Conservation (phyloP, 129 eudicot species). For the Tagetes patula region DNA sequence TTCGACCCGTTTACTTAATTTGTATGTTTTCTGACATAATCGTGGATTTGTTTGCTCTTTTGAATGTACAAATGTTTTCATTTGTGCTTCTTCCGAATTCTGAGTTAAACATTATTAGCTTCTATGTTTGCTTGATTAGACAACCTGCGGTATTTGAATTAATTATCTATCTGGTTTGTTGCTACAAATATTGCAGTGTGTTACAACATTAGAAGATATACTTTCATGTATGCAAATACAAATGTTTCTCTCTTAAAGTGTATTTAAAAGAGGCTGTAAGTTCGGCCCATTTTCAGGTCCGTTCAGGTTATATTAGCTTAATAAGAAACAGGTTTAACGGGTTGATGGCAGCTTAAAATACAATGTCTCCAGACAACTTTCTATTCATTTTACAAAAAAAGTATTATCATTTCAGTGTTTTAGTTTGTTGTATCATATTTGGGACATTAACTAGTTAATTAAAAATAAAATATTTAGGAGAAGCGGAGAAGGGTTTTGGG, state of each 20-base stretch:
- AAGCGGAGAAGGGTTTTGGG: no score
- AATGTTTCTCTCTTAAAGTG: not conserved
- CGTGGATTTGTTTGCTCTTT: not conserved
- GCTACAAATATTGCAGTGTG: conserved; percentile 1
- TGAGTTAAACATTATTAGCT: not conserved
- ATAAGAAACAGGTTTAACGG: not conserved
- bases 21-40: not conserved
- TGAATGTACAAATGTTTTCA: not conserved
- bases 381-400: no score
- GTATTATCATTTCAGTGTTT: no score
- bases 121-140: not conserved
- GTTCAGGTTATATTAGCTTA: not conserved
- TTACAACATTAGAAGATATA: conserved; percentile 4
- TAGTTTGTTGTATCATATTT: no score
- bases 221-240: not conserved
- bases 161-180: not conserved
- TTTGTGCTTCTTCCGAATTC: not conserved
- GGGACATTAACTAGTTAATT: no score
- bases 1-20: not conserved
- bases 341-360: not conserved
- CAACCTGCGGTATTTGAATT: not conserved
- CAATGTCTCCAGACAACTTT: not conserved
- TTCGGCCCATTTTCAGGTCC: not conserved
- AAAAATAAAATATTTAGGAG: no score
- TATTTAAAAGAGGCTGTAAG: not conserved